Conservation (phyloP, 768 basidiomycete species). For the Xerocomellus dryophilus region DNA sequence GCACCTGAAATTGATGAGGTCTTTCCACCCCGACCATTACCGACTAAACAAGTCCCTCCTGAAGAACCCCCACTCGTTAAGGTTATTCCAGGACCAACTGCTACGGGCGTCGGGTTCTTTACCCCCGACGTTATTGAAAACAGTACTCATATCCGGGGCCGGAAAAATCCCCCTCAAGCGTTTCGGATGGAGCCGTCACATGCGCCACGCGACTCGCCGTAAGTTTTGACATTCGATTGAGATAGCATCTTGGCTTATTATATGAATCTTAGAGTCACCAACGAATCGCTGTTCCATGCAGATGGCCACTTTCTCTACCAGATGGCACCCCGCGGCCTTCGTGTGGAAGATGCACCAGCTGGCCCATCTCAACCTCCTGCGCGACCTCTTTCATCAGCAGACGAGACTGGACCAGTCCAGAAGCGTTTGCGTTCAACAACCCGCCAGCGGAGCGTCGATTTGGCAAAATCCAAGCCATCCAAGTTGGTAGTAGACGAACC, state of each 20-base stretch:
- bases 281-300: slow-evolving; percentile 51
- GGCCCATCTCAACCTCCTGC: slow-evolving; percentile 47
- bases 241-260: slow-evolving; percentile 1
- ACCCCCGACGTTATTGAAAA: slow-evolving; percentile 63
- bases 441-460: slow-evolving; percentile 49
- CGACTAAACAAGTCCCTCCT: slow-evolving; percentile 50
- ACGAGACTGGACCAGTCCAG: slow-evolving; percentile 74
- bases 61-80: slow-evolving; percentile 47
- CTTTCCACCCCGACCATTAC: slow-evolving; percentile 61
- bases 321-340: slow-evolving; percentile 39
- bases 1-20: slow-evolving; percentile 70
- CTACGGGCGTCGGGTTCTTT: slow-evolving; percentile 73
- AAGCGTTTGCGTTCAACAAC: slow-evolving; percentile 71
- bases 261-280: slow-evolving; percentile 44
- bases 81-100: slow-evolving; percentile 42
- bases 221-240: slow-evolving; percentile 21
- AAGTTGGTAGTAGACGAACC: slow-evolving; percentile 67
- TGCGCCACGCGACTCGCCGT: slow-evolving; percentile 65
- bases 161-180: slow-evolving; percentile 51
- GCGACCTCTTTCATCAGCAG: slow-evolving; percentile 77
- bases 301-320: slow-evolving; percentile 59
- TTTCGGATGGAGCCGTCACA: slow-evolving; percentile 55
- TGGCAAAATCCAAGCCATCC: slow-evolving; percentile 53
- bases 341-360: slow-evolving; percentile 40
- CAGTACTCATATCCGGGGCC: slow-evolving; percentile 54